Percentiles rank a stretch among this genome's conserved stretches.
Evolutionary conservation across 495 filamentous ascomycete genomes (phyloP).

Genomic region (Choiromyces venosus): DNA sequence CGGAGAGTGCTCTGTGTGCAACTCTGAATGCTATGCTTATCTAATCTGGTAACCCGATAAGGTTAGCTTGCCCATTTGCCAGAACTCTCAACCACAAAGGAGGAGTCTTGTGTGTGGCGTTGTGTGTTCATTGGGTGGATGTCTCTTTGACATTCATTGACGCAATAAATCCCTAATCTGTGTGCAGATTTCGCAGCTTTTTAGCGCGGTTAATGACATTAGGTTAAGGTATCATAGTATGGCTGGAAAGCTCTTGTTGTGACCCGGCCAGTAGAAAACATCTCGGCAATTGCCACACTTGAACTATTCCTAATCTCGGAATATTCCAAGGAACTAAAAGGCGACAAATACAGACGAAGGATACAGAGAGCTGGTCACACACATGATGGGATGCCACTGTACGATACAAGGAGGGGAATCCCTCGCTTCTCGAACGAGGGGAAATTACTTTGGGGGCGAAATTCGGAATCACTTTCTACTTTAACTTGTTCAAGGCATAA

Average conservation of each 20-base stretch:
- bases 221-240: too few species aligned
- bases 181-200: too few species aligned
- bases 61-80: background rate
- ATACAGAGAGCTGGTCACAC: background rate
- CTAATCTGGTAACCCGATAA: background rate
- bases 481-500: background rate
- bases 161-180: background rate
- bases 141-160: too few species aligned
- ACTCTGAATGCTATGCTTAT: background rate
- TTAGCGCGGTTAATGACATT: too few species aligned
- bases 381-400: background rate
- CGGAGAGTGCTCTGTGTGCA: background rate
- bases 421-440: background rate
- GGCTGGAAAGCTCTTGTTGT: too few species aligned
- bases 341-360: too few species aligned
- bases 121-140: background rate
- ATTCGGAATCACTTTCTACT: background rate
- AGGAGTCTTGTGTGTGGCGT: background rate
- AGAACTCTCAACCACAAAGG: background rate
- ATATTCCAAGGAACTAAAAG: too few species aligned
- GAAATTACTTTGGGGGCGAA: background rate
- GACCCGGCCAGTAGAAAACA: too few species aligned
- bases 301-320: too few species aligned
- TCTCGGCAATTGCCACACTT: too few species aligned
- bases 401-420: background rate